Base-by-base conservation (phyloP, 495 filamentous ascomycete species). In the Penicillium canescens region DNA sequence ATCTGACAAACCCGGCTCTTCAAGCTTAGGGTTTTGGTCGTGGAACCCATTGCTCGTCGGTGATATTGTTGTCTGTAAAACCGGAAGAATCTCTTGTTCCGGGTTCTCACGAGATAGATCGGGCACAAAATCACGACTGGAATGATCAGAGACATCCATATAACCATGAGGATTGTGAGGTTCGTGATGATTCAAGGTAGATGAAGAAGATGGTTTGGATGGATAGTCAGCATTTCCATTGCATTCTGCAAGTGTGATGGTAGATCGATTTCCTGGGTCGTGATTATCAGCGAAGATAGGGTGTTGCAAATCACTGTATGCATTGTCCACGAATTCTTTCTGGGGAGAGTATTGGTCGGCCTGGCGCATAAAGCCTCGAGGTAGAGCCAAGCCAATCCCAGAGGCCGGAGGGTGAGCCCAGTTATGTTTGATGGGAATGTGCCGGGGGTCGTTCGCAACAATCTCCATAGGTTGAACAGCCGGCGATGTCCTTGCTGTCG, bases 131-230 rank as follows among this genome's bases (percentile, higher is more conserved):
- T 50, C 10, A 28, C 40, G 35, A 8, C 42, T 20, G 36, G 39
- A 21, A 10, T 20, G 26, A 16, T 36, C 5, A 12, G 33, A 31
- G 33, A 28, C 23, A 20, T 62, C 44, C 41, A 49, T 42, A 41
- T 34, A 43, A 16, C 23, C 26, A 20, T 31, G 24, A 13, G 39
- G 20, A n/a, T 31, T 35, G 3, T 57, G 39, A 13, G 52, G 24
- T 38, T 64, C 63, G 14, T 61, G 46, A 26, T 66, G 63, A 37
- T 67, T 67, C 49, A 67, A 42, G 16, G 63, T 67, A 2, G 63
- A 67, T 38, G 63, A 42, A 18, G 63, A 67, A 3, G 63, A 67
- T 48, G 57, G 61, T 10, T 56, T 52, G 41, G 63, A 63, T 13
- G 57, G 26, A 35, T 64, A 67, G 4, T 16, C 43, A 28, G 41